Base-by-base conservation (phyloP, 352 stramenopile species). In the Bremia lactucae region DNA sequence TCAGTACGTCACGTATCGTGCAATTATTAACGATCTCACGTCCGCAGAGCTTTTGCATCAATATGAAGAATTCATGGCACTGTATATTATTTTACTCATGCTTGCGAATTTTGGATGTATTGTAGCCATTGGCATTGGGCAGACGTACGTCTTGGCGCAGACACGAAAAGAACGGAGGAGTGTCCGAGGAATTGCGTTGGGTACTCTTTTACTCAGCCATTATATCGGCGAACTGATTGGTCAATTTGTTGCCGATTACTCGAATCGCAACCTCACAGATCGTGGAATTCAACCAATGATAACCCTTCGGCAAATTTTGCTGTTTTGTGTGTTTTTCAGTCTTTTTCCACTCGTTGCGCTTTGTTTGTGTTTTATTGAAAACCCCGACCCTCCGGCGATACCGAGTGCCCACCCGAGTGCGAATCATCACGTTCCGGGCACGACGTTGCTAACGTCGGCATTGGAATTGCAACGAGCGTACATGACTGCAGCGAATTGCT, bases 121-220 rank as follows among this genome's bases (percentile, higher is more conserved):
- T 14, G 38, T 63, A n/a, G 60, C 52, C 7, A 39, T 72, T 10
- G 37, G 72, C 19, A 59, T 74, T 11, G 60, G 49, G 2, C 45
- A 74, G 40, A 63, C 57, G 10, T 72, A 72, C 43, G 50, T 74
- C n/a, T 45, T 78, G 8, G 63, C 60, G 26, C 57, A 68, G 40
- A 65, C 52, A 36, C 53, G 64, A 28, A 52, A 54, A 14, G 57
- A 74, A 24, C 38, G 51, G 0, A 42, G 69, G 14, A 59, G 49
- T 8, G 25, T 43, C 2, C 66, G 60, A 6, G 66, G 63, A 22
- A 56, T 41, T 22, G 58, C 52, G 2, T 31, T 78, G 4, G 60
- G 42, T 0, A 63, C 47, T 20, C 58, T 74, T 14, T 18, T 78
- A 6, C 38, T 71, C 2, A 52, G 36, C 13, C 60, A 74, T 37